phyloP scores from a whole-genome alignment of 208 protist species.

The Acanthamoeba healyi region DNA sequence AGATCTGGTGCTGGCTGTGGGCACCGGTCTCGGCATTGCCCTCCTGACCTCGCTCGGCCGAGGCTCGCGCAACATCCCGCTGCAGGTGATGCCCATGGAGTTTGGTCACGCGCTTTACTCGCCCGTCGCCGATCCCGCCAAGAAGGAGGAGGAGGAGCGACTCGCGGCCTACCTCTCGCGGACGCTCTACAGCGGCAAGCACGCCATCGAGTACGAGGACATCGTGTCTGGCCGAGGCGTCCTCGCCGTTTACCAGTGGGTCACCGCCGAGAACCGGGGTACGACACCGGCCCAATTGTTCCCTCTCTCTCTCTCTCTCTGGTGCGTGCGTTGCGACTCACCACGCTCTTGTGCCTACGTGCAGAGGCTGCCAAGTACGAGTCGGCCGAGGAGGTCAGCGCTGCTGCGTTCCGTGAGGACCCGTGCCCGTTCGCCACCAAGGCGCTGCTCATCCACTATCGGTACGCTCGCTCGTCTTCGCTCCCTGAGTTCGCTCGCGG shows the following conservation, averaged over 20 bases:
- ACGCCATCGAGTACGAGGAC: conserved; percentile 75
- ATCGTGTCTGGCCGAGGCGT: conserved; percentile 41
- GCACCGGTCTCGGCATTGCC: conserved; percentile 31
- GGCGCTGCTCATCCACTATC: conserved; percentile 60
- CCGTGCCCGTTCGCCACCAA: conserved; percentile 45
- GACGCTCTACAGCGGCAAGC: conserved; percentile 23
- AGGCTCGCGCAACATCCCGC: background rate
- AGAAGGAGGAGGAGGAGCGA: conserved; percentile 12
- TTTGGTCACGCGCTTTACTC: conserved; percentile 35
- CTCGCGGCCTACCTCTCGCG: background rate
- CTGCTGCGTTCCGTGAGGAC: conserved; percentile 10
- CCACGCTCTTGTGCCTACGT: too few relatives aligned
- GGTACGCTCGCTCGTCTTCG: background rate
- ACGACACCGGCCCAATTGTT: too few relatives aligned
- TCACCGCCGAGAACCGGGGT: background rate
- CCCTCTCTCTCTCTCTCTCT: too few relatives aligned
- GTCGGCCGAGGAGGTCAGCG: conserved; percentile 10
- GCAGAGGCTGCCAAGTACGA: background rate
- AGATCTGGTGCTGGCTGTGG: conserved; percentile 53
- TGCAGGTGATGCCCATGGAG: conserved; percentile 68
- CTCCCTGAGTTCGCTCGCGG: too few relatives aligned
- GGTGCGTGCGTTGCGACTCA: too few relatives aligned
- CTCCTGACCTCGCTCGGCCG: conserved; percentile 22
- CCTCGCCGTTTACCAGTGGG: conserved; percentile 58
- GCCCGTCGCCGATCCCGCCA: background rate